A percentile compares a stretch with the other conserved stretches of the same genome.
Conservation (phyloP, 257 asterid species). For the Agastache rugosa region DNA sequence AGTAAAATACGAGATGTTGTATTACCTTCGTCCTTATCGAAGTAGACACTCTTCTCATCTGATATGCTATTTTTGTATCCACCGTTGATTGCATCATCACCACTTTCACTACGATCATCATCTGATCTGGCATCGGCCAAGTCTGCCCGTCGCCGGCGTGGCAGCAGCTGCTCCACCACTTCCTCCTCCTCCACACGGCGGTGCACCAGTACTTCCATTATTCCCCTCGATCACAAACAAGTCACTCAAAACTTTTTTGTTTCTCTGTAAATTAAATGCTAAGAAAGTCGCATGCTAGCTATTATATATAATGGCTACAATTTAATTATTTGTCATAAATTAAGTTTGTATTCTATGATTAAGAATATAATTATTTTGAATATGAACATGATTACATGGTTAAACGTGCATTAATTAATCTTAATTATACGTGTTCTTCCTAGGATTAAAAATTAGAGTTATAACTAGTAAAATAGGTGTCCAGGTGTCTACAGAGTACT, state of each 20-base stretch:
- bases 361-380: background rate
- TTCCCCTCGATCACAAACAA: background rate
- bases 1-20: background rate
- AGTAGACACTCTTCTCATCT: constrained; percentile 34
- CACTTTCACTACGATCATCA: background rate
- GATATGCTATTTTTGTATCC: constrained; percentile 10
- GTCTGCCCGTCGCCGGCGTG: background rate
- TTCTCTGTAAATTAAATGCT: constrained; percentile 11
- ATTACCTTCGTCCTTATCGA: constrained; percentile 49
- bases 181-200: constrained; percentile 30
- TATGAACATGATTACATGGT: constrained; percentile 4
- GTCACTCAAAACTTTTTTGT: background rate
- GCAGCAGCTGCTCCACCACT: constrained; percentile 26
- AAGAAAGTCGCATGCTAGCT: background rate
- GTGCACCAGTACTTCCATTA: constrained; percentile 27
- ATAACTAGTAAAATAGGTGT: background rate
- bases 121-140: background rate
- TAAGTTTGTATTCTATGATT: background rate
- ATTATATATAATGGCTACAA: background rate
- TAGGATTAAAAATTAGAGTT: background rate
- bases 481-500: constrained; percentile 4
- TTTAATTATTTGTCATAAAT: background rate
- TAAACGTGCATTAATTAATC: constrained; percentile 3
- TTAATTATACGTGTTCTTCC: background rate
- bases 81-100: background rate